Conservation (phyloP, 169 alveolate genomes). For the Eimeria acervulina region DNA sequence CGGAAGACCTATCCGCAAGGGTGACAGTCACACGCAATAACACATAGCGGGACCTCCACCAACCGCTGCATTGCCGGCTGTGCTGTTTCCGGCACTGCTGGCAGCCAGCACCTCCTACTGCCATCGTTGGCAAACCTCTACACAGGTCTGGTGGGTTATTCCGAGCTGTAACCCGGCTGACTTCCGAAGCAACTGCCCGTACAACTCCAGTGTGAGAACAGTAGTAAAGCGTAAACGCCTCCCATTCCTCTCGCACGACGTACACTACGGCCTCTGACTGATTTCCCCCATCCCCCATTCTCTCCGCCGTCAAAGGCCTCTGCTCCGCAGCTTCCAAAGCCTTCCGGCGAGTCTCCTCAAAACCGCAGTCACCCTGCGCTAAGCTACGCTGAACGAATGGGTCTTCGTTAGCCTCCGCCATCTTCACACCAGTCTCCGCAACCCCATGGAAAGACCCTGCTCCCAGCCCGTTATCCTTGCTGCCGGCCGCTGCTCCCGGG, state of each 20-base stretch:
- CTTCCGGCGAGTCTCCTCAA: constrained; percentile 16
- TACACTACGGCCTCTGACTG: neutral
- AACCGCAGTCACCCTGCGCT: neutral
- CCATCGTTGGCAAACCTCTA: constrained; percentile 7
- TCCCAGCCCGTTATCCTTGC: neutral
- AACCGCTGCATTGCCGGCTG: constrained; percentile 22
- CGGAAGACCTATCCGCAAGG: neutral
- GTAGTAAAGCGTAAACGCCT: constrained; percentile 6
- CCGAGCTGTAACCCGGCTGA: neutral
- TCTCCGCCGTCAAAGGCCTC: neutral
- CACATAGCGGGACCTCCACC: constrained; percentile 61
- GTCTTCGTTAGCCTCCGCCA: neutral
- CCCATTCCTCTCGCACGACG: constrained; percentile 63
- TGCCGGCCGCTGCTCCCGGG: neutral
- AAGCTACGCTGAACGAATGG: neutral
- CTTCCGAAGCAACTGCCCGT: constrained; percentile 48
- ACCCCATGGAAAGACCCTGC: too few species aligned
- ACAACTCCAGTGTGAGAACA: constrained; percentile 5
- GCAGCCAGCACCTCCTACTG: constrained; percentile 55
- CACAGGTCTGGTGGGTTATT: constrained; percentile 11
- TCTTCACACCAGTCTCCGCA: neutral
- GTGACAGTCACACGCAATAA: constrained; percentile 31
- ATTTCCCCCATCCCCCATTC: neutral
- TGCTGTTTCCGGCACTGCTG: constrained; percentile 29
- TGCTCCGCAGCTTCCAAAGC: neutral